Evolutionary conservation across 768 basidiomycete species (phyloP), one percentile per base, ranked within the genome.

Genomic region (Glaciozyma martinii): DNA sequence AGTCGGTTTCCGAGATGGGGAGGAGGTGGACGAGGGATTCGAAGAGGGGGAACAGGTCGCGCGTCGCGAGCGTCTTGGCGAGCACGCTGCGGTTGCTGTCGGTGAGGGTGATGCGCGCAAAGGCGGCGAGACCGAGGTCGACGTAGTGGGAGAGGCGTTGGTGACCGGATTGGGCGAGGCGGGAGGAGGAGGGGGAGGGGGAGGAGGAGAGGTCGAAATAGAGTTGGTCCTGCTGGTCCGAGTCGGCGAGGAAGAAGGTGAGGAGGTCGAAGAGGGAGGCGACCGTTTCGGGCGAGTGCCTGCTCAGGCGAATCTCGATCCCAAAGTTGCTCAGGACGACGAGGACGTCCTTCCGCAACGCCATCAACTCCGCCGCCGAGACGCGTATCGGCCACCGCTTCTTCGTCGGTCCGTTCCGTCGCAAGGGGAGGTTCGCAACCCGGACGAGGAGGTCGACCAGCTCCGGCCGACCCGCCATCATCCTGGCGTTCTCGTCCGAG

Each of bases 61-160:
- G 71, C 56, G 81, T 76, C 2, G 87, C 82, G 13, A 93, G 78
- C 19, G 82, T 79, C 47, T 80, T 78, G 23, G 86, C 80, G 57
- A 95, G 79, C 37, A 86, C 78, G 68, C 85, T 83, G 30, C 94
- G 86, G 74, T 91, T 94, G 40, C 79, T 77, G 76, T 98, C 94
- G 23, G 79, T 77, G 56, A 87, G 86, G 42, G 84, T 83, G 62
- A 95, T 77, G 47, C 85, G 83, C n/a, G 87, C 86, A 72, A 92
- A 88, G 3, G 85, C 84, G 66, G 94, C 89, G 59, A 97, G 79
- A n/a, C 90, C 89, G 40, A 83, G 77, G 70, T 92, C 89, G 64
- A 67, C 50, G 66, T 71, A 71, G 42, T 61, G 66, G 23, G 63
- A 59, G 44, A 89, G 75, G 49, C 90, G 78, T 44, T 85, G 81